These are phyloP conservation scores for Arachnomyces sp. DNA, from an alignment of 2,329 filamentous ascomycete genomes.

Conservation along the genomic window DNA sequence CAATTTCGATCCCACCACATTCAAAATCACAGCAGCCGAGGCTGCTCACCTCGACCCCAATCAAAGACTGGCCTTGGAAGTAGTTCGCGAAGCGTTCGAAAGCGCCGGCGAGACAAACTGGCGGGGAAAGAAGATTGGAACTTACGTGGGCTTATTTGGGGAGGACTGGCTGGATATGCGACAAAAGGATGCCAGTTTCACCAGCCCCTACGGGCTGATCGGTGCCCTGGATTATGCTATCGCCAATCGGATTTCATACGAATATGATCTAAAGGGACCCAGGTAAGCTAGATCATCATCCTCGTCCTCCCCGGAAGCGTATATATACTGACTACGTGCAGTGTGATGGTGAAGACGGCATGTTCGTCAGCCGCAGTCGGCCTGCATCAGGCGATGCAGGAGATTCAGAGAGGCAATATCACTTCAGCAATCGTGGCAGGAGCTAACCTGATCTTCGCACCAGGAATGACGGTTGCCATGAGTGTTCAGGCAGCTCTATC, in stretches of 20 bases:
- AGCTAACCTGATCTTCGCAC: slow-evolving; percentile 17
- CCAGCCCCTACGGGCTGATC: slow-evolving; percentile 3
- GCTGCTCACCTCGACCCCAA: slow-evolving; percentile 25
- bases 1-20: slow-evolving; percentile 25
- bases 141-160: slow-evolving; percentile 23
- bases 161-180: slow-evolving; percentile 16
- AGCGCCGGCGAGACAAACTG: slow-evolving; percentile 23
- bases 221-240: slow-evolving; percentile 8
- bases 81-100: slow-evolving; percentile 27
- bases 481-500: slow-evolving; percentile 32
- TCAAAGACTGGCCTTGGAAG: slow-evolving; percentile 27
- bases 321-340: too few relatives aligned
- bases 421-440: slow-evolving; percentile 19
- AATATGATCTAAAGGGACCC: slow-evolving; percentile 18
- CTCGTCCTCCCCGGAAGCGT: too few relatives aligned
- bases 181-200: slow-evolving; percentile 7
- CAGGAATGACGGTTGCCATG: slow-evolving; percentile 17
- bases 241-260: slow-evolving; percentile 16
- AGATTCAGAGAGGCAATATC: slow-evolving; percentile 22
- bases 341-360: slow-evolving; percentile 42
- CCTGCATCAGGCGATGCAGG: slow-evolving; percentile 28
- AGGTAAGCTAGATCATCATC: too few relatives aligned
- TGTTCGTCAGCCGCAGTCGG: slow-evolving; percentile 38
- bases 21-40: slow-evolving; percentile 22
- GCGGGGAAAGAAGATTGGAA: slow-evolving; percentile 22